These are phyloP conservation scores for Neobulgaria alba DNA, from an alignment of 2,329 filamentous ascomycete genomes.

Conservation along the genomic window DNA sequence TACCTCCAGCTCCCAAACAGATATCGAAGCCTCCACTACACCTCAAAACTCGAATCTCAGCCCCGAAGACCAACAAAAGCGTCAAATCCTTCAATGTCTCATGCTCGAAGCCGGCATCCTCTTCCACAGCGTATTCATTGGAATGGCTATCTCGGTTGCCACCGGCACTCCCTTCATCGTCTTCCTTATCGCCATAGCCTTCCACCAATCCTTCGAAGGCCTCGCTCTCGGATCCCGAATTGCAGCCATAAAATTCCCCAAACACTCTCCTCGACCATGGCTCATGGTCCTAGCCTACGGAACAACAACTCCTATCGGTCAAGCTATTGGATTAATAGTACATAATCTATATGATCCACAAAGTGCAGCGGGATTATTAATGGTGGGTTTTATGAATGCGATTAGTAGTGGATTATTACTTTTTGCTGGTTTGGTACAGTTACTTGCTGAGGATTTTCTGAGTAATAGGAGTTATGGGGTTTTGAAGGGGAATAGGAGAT, in stretches of 20 bases:
- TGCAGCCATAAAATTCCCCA: conserved; percentile 71
- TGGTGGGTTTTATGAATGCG: conserved; percentile 83
- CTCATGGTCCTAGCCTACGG: conserved; percentile 73
- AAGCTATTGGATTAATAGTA: conserved; percentile 70
- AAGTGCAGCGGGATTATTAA: conserved; percentile 65
- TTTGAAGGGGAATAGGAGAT: conserved; percentile 46
- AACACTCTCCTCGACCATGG: conserved; percentile 65
- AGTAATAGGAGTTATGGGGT: conserved; percentile 55
- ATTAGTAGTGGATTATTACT: conserved; percentile 72
- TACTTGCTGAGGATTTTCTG: conserved; percentile 81
- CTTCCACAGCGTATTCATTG: conserved; percentile 80
- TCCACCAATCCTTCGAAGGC: conserved; percentile 85
- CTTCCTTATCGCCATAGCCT: conserved; percentile 70
- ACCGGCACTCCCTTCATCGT: conserved; percentile 73
- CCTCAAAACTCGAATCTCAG: conserved; percentile 12
- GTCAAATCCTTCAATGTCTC: conserved; percentile 67
- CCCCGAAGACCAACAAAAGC: conserved; percentile 49
- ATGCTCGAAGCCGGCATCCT: conserved; percentile 76
- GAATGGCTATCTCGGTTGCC: conserved; percentile 76
- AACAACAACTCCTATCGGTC: conserved; percentile 70
- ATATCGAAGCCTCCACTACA: conserved; percentile 10
- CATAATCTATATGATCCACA: conserved; percentile 74
- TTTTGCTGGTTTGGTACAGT: conserved; percentile 76
- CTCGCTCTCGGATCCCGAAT: conserved; percentile 80
- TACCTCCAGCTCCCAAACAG: conserved; percentile 23